Conservation (phyloP, 2,329 filamentous ascomycete genomes). For the Trichoderma asperellum region DNA sequence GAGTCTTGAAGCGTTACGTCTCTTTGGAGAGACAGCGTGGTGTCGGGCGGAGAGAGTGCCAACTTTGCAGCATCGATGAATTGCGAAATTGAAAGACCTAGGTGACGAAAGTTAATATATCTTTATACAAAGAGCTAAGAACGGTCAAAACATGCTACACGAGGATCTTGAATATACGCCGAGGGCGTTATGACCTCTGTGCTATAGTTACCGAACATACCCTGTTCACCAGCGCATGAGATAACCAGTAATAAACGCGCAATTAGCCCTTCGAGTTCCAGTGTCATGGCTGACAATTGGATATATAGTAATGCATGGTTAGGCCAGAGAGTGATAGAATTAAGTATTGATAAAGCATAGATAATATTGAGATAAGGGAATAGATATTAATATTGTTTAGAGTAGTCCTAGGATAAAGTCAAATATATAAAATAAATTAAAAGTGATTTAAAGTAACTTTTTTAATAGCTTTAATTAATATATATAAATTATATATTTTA, state of each 20-base stretch:
- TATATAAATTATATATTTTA: background rate
- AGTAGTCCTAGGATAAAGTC: background rate
- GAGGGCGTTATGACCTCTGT: background rate
- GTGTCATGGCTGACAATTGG: constrained; percentile 39
- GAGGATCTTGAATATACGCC: background rate
- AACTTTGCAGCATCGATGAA: constrained; percentile 41
- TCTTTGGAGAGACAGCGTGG: constrained; percentile 4
- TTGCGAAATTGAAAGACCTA: constrained; percentile 40
- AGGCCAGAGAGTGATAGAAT: too few relatives aligned
- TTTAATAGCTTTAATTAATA: background rate
- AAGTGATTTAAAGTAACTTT: background rate
- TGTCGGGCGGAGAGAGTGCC: constrained; percentile 32
- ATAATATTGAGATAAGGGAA: too few relatives aligned
- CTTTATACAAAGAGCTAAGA: background rate
- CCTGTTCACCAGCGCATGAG: constrained; percentile 46
- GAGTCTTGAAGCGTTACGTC: constrained; percentile 20
- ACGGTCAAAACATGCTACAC: background rate
- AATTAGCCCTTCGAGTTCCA: constrained; percentile 47
- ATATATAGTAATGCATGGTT: constrained; percentile 36
- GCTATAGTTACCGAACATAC: constrained; percentile 31
- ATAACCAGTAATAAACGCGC: constrained; percentile 43
- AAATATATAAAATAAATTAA: background rate
- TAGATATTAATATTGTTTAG: background rate
- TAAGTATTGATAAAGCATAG: too few relatives aligned
- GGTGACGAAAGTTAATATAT: background rate